Percentiles rank a stretch among this genome's conserved stretches.
These are phyloP conservation scores for Mentha longifolia DNA, from an alignment of 257 asterid species.

Conservation along the genomic window DNA sequence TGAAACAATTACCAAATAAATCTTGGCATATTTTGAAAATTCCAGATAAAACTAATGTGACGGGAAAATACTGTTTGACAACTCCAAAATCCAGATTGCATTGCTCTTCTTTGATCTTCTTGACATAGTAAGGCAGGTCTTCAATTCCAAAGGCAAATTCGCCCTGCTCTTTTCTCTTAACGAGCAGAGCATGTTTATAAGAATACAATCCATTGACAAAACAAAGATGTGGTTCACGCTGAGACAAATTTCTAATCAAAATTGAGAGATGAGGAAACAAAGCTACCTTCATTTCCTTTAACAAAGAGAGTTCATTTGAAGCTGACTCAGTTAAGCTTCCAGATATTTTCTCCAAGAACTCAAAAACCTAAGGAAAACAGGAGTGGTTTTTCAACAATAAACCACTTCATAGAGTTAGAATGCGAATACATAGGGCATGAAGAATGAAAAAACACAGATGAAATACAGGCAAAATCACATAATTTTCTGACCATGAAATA, in stretches of 20 bases:
- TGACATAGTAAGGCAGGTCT: constrained; percentile 80
- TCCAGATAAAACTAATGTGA: constrained; percentile 83
- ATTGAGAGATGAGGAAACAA: constrained; percentile 25
- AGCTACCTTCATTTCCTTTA: constrained; percentile 83
- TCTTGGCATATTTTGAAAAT: constrained; percentile 93
- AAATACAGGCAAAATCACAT: constrained; percentile 7
- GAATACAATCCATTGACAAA: constrained; percentile 26
- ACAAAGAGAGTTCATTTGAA: constrained; percentile 67
- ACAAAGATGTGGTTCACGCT: constrained; percentile 5
- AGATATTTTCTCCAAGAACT: constrained; percentile 84
- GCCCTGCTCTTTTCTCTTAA: constrained; percentile 86
- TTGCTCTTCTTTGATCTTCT: constrained; percentile 68
- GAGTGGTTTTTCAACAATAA: constrained; percentile 19
- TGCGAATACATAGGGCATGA: constrained; percentile 6
- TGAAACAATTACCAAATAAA: constrained; percentile 69
- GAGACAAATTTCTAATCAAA: constrained; percentile 19
- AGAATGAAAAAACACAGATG: constrained; percentile 14
- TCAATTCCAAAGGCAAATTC: constrained; percentile 77
- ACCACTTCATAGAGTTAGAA: constrained; percentile 17
- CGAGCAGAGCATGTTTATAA: constrained; percentile 30
- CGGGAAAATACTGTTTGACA: constrained; percentile 82
- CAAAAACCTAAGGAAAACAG: constrained; percentile 65
- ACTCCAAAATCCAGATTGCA: constrained; percentile 76
- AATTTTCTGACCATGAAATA: constrained; percentile 16
- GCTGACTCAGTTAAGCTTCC: constrained; percentile 81